Base-by-base conservation (phyloP, 768 basidiomycete species). In the Russula foetens region DNA sequence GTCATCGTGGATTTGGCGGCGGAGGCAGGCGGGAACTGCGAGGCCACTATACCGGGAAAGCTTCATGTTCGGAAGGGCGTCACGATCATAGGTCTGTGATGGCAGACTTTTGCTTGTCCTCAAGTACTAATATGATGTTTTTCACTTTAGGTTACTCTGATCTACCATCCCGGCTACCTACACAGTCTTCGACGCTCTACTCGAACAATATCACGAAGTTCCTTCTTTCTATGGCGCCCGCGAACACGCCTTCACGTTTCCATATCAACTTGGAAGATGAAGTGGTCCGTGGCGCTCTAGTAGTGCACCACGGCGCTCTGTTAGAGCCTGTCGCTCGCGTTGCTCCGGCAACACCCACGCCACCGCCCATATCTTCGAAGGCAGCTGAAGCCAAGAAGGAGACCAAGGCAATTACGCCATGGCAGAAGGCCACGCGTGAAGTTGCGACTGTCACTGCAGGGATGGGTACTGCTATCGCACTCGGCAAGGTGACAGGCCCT, bases 201-300 rank as follows among this genome's bases (percentile, higher is more conserved):
- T 94, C 92, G 7, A 94, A 94, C 73, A 94, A 94, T 68, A 85
- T 94, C 63, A 86, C 88, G 39, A 94, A 94, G 70, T 93, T 94
- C 73, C 78, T 94, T 46, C 76, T 93, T 17, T 92, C 91, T 4
- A 81, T 94, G 8, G 84, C 65, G 9, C 65, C 65, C 12, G 38
- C 68, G 19, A 70, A 85, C 29, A 79, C 79, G 41, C 80, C 85
- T 46, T 78, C 77, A 47, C 81, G 76, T 48, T 93, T 84, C 69
- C 72, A 71, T 7, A 74, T 94, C 56, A 82, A 93, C 68, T 76
- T 92, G 17, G 80, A 81, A 17, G 92, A 94, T 67, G 92, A 94
- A 73, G 92, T 93, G 44, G 82, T 88, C 59, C 83, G 91, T 50
- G 90, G 91, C 8, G 84, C 91, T 3, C 77, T 93, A 45, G 84